Evolutionary conservation across 345 rosid species (phyloP).

Genomic region (Salix viminalis): DNA sequence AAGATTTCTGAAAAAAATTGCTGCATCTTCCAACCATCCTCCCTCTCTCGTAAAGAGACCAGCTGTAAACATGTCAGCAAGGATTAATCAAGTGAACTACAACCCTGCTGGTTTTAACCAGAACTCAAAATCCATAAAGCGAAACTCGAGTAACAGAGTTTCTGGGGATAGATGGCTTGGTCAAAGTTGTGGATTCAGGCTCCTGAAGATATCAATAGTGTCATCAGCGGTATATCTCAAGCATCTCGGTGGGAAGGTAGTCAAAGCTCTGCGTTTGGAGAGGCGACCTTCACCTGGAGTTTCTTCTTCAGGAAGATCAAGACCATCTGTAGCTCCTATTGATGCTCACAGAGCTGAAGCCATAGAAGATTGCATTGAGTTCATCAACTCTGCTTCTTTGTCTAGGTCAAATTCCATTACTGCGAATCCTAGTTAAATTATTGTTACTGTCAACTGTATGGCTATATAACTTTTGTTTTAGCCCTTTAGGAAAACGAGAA

Average conservation of each 20-base stretch:
- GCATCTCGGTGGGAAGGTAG: constrained; percentile 38
- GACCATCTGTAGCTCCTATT: constrained; percentile 31
- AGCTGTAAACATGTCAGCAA: constrained; percentile 30
- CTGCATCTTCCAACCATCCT: neutral
- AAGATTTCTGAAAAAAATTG: constrained; percentile 1
- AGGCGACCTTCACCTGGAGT: constrained; percentile 35
- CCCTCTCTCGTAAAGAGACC: neutral
- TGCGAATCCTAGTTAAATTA: constrained; percentile 17
- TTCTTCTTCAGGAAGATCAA: constrained; percentile 42
- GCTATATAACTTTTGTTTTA: neutral
- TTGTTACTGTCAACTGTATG: neutral
- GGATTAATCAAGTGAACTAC: constrained; percentile 15
- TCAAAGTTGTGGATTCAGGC: constrained; percentile 47
- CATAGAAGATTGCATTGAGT: constrained; percentile 77
- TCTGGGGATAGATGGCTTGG: constrained; percentile 23
- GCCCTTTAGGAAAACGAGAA: neutral
- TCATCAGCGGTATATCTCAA: constrained; percentile 46
- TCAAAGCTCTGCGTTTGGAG: constrained; percentile 38
- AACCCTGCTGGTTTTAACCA: constrained; percentile 11
- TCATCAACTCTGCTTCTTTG: constrained; percentile 60
- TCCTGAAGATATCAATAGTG: constrained; percentile 37
- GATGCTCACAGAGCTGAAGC: constrained; percentile 65
- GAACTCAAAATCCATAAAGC: constrained; percentile 11
- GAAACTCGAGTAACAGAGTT: neutral
- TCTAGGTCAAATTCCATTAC: constrained; percentile 46